Base-by-base conservation (phyloP, 176 grass and related monocot genomes). In the Zea mays region DNA sequence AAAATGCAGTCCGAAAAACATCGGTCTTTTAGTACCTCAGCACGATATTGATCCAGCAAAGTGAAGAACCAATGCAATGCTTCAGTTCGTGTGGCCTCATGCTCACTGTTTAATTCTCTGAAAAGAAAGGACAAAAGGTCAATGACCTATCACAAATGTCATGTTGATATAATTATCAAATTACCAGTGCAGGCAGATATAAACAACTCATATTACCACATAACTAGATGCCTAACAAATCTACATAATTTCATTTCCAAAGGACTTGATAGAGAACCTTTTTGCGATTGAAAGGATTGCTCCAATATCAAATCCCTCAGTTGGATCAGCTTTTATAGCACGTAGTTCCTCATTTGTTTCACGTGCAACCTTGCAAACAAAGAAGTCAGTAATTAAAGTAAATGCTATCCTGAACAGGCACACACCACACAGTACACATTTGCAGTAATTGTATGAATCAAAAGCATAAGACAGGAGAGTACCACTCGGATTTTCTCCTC, bases 401-500 rank as follows among this genome's bases (percentile, higher is more conserved):
- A 47, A 35, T 14, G 11, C 5, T 67, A 13, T 13, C 19, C 33
- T 69, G 34, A 65, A 83, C 47, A 71, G 34, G 21, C 54, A 72
- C 41, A 61, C 7, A 27, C 10, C 54, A 67, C 35, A 71, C 2
- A 63, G n/a, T 66, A 66, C 38, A 39, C 38, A 80, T 69, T 8
- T 68, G 78, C 72, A 81, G 27, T 42, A 79, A 81, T 11, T 56
- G 15, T 69, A 67, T 51, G 36, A n/a, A 79, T 80, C 8, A 62
- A 68, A 79, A 70, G 39, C 36, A 60, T 15, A 79, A 77, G 9
- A 88, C 12, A 72, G 76, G 41, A 17, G 56, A 85, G 40, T 87
- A 99, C 96, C 96, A 93, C 96, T 83, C 92, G 79, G 36, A 99
- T 99, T 82, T 99, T 99, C 83, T 99, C 96, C 83, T 96, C 96